These are phyloP conservation scores for Saturnispora dispora DNA, from an alignment of 805 yeast genomes.

Conservation along the genomic window DNA sequence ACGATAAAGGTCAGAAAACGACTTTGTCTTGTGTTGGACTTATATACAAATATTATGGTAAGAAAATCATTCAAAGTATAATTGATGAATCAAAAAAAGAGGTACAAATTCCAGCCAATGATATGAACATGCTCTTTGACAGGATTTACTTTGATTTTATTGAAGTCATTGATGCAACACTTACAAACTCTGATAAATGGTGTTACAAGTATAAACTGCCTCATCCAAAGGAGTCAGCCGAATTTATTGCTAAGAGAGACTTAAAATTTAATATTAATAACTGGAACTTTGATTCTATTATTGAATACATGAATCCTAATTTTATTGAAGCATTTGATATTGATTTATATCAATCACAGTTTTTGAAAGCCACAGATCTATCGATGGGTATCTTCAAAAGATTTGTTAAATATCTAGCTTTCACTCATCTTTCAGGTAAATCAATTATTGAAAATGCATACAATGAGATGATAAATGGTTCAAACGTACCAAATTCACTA, in stretches of 20 bases:
- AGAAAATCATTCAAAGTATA: constrained; percentile 48
- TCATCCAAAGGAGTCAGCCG: constrained; percentile 3
- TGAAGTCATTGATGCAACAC: constrained; percentile 78
- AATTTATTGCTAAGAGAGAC: constrained; percentile 4
- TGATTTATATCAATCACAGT: constrained; percentile 51
- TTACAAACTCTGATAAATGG: constrained; percentile 1
- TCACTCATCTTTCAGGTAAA: constrained; percentile 86
- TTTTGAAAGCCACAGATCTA: constrained; percentile 52
- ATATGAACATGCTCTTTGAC: constrained; percentile 53
- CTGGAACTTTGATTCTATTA: constrained; percentile 66
- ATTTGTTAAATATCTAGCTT: constrained; percentile 59
- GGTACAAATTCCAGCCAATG: constrained; percentile 15
- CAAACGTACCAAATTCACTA: background rate
- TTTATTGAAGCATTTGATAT: constrained; percentile 64
- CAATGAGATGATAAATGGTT: constrained; percentile 50
- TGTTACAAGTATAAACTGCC: background rate
- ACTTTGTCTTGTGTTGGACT: constrained; percentile 78
- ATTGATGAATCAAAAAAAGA: constrained; percentile 24
- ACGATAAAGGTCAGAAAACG: constrained; percentile 7
- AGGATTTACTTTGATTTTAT: constrained; percentile 75
- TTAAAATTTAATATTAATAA: constrained; percentile 53
- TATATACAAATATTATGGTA: constrained; percentile 75
- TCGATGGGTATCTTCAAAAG: constrained; percentile 73
- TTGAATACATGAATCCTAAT: constrained; percentile 68
- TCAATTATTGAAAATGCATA: constrained; percentile 60